A percentile compares a stretch with the other conserved stretches of the same genome.
phyloP scores from a whole-genome alignment of 106 monocot genomes.

The Chionographis japonica region DNA sequence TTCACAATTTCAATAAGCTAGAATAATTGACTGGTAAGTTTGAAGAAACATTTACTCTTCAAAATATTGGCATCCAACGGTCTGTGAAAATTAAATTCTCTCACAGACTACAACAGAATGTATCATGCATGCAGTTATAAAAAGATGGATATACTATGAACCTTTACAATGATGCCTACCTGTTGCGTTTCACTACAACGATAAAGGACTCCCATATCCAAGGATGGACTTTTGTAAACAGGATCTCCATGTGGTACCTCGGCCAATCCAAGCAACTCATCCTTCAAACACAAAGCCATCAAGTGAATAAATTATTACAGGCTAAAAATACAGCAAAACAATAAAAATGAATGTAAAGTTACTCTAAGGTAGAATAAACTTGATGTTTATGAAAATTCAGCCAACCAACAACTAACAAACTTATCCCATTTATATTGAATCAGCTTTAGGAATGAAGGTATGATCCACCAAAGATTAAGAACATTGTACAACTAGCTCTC shows the following conservation, averaged over 20 bases:
- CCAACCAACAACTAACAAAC: too few relatives aligned
- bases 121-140: background rate
- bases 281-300: conserved; percentile 39
- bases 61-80: too few relatives aligned
- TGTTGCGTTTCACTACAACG: conserved; percentile 75
- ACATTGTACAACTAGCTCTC: too few relatives aligned
- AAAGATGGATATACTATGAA: background rate
- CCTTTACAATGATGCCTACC: conserved; percentile 23
- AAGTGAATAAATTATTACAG: conserved; percentile 7
- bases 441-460: too few relatives aligned
- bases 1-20: too few relatives aligned
- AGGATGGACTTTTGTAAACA: conserved; percentile 35
- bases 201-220: conserved; percentile 88
- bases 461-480: too few relatives aligned
- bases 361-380: background rate
- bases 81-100: too few relatives aligned
- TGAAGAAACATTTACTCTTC: too few relatives aligned
- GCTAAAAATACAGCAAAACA: background rate
- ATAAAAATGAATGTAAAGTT: background rate
- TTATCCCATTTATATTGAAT: too few relatives aligned
- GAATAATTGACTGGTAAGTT: too few relatives aligned
- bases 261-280: conserved; percentile 85
- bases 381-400: too few relatives aligned
- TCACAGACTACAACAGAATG: background rate
- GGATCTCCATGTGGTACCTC: conserved; percentile 59